phyloP scores from a whole-genome alignment of 2,329 filamentous ascomycete species.

The Blastomyces emzantsi region DNA sequence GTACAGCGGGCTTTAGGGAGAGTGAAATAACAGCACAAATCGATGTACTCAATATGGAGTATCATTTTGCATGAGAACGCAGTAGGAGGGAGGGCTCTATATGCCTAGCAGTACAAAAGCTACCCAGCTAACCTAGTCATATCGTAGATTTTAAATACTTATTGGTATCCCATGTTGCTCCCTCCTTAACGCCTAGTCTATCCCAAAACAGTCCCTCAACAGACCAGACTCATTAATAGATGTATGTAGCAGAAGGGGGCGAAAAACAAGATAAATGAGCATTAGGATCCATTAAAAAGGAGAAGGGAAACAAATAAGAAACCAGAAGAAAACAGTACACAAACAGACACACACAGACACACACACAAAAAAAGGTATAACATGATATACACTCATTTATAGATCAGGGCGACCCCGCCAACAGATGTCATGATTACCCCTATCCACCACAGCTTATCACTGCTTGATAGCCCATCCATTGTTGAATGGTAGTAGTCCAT shows the following conservation, averaged over 20 bases:
- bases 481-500: constrained; percentile 27
- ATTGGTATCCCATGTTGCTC: not conserved
- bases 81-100: not conserved
- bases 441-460: constrained; percentile 41
- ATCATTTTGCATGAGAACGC: not conserved
- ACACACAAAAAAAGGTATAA: not conserved
- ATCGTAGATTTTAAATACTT: not conserved
- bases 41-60: constrained; percentile 9
- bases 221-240: not conserved
- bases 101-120: not conserved
- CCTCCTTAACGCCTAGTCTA: constrained; percentile 1
- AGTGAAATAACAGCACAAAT: constrained; percentile 7
- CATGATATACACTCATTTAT: constrained; percentile 5
- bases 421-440: constrained; percentile 40
- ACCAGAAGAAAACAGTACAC: not conserved
- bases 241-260: not conserved
- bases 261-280: not conserved
- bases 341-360: too few relatives aligned
- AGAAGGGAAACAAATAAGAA: not conserved
- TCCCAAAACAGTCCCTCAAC: not conserved
- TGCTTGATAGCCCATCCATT: constrained; percentile 30
- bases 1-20: not conserved
- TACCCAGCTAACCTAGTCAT: not conserved
- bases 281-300: not conserved
- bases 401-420: constrained; percentile 33